Base-by-base conservation (phyloP, 1,284 basidiomycete genomes). In the Naganishia sp. region DNA sequence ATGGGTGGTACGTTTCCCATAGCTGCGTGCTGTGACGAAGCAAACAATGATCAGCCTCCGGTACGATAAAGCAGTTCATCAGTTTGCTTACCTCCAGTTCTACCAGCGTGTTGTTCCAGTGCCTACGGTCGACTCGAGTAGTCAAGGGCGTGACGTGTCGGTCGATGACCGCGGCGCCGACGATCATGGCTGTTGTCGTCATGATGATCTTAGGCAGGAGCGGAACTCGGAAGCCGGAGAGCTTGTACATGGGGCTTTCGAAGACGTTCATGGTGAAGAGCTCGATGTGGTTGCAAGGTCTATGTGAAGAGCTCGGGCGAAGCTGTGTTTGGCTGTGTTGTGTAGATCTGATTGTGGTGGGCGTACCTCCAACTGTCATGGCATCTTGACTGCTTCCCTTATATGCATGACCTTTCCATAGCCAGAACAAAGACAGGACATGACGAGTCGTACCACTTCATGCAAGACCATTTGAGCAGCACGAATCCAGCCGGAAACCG, bases 181-280 rank as follows among this genome's bases (percentile, higher is more conserved):
- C 32, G 47, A 61, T 61, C 58, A 61, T 61, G 9, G 58, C 58
- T 15, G 58, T 61, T 43, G 58, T 42, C 21, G 23, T 51, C 47
- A 61, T 51, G 49, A 61, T 51, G 58, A 61, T 51, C 47, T 61
- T 61, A n/a, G 58, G 58, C 28, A 61, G 18, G 46, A 61, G 39
- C 23, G 58, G 58, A 13, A 61, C 15, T 28, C 58, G 58, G 58
- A 61, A 61, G n/a, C 58, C 58, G 47, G 58, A 51, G 47, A 47
- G 47, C 47, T 61, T 61, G 58, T 61, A 61, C 58, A 61, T 61
- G 47, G 58, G 57, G 58, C 58, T 61, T 61, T 61, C 58, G 35
- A 61, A 61, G 47, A 51, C 58, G 58, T 61, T 61, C 58, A 61
- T 61, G 46, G 28, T 61, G 35, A 18, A 60, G 31, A 11, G 28